Base-by-base conservation (phyloP, 202 grass and related monocot genomes). In the Zizania palustris region DNA sequence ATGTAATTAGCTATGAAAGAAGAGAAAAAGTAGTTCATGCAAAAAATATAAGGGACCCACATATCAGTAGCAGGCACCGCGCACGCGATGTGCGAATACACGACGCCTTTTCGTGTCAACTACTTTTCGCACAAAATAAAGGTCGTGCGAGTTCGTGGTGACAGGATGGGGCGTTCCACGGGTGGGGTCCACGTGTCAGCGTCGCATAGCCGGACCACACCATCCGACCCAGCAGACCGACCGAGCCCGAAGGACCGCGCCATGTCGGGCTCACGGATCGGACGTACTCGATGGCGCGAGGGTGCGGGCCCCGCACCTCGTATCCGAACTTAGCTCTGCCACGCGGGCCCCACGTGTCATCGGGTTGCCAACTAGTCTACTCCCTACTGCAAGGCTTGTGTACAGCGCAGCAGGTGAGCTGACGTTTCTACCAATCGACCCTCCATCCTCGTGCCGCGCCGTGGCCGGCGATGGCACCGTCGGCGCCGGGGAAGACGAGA, bases 181-280 rank as follows among this genome's bases (percentile, higher is more conserved):
- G 0, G 28, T 28, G 28, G 28, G 28, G 28, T 28, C 28, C 28
- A 28, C 28, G 28, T 28, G 28, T 28, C 28, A 28, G 28, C 28
- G 28, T 28, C 28, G 28, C 28, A 1, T 28, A 28, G 28, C 28
- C 28, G n/a, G n/a, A 28, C 28, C 28, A 28, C 28, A 1, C 28
- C 28, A 28, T 28, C 28, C 28, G 28, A 28, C 28, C 28, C 28
- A 28, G 57, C 60, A 7, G 43, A 6, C 73, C 61, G 62, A 61
- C 43, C 74, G 70, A 79, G 65, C 72, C 79, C 43, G 7, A 22
- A 60, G 56, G 54, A 11, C 73, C 15, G 44, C 16, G n/a, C 7
- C 69, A 3, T 15, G 48, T 79, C 78, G 71, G 63, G 71, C 64
- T 40, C 77, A 45, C 42, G 51, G 60, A 51, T 12, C 15, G n/a